Base-by-base conservation (phyloP, 306 rosid species). In the Ormosia emarginata region DNA sequence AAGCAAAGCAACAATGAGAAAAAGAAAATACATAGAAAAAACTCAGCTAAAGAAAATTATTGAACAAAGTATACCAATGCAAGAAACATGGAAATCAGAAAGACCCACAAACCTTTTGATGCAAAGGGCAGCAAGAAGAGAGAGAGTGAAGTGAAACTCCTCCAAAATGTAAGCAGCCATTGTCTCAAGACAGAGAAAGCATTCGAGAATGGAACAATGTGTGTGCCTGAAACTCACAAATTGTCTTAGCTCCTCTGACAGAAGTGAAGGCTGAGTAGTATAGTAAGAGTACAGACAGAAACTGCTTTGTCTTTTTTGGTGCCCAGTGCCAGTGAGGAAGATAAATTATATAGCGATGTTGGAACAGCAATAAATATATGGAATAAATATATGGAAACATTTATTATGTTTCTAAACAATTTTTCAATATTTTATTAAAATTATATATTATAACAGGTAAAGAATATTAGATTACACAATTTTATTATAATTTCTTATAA, bases 181-280 rank as follows among this genome's bases (percentile, higher is more conserved):
- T 77, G 83, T 32, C n/a, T 81, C 34, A 55, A 58, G 85, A 72
- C 41, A 66, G 85, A 77, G 50, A 73, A 73, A 81, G 75, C 40
- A 64, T 44, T 46, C 53, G 82, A 73, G 75, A 82, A 85, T 24
- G 88, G 79, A 78, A 77, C 75, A 84, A 80, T 81, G 85, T 32
- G 88, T 57, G 84, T 62, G 79, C 34, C 79, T 73, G 84, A 86
- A 86, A 79, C 89, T 84, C 91, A 82, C 89, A 84, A 89, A 87
- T 82, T 85, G 89, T 67, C 84, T 59, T 55, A 46, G 65, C 52
- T 67, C 9, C 44, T 46, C 86, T 85, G 91, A 85, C 93, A 86
- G 46, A 85, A 79, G 75, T 67, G 90, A 86, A 79, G 85, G 86
- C 75, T 82, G 89, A 83, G 77, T 34, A 39, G 86, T 71, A 12